Conservation (phyloP, 768 basidiomycete genomes). For the Suillus fuscotomentosus region DNA sequence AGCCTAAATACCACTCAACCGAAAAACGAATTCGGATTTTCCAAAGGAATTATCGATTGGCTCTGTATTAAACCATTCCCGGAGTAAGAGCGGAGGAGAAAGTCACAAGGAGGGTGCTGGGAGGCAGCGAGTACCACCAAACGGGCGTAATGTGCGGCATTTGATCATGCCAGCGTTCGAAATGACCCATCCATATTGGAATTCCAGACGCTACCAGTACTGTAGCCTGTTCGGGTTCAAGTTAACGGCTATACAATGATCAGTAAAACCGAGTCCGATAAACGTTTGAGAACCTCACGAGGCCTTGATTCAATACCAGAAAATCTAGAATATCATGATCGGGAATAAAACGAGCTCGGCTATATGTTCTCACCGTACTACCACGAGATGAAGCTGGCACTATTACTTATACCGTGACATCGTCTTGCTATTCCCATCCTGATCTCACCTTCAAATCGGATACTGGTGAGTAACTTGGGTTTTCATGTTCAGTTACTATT, state of each 20-base stretch:
- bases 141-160: neutral
- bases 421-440: neutral
- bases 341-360: too few species aligned
- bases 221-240: too few species aligned
- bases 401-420: neutral
- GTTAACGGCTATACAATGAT: too few species aligned
- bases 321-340: too few species aligned
- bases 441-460: neutral
- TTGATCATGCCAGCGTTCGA: neutral
- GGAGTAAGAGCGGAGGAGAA: constrained; percentile 1
- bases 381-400: neutral
- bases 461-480: neutral
- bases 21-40: neutral
- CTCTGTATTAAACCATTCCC: neutral
- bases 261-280: too few species aligned
- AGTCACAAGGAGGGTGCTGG: neutral
- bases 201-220: neutral
- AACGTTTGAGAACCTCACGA: too few species aligned
- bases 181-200: neutral
- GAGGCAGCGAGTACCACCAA: neutral
- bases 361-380: too few species aligned
- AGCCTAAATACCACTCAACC: neutral
- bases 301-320: too few species aligned
- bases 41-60: neutral
- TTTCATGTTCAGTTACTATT: neutral